These are phyloP conservation scores for Aspergillus panamensis DNA, from an alignment of 495 filamentous ascomycete genomes.

Conservation along the genomic window DNA sequence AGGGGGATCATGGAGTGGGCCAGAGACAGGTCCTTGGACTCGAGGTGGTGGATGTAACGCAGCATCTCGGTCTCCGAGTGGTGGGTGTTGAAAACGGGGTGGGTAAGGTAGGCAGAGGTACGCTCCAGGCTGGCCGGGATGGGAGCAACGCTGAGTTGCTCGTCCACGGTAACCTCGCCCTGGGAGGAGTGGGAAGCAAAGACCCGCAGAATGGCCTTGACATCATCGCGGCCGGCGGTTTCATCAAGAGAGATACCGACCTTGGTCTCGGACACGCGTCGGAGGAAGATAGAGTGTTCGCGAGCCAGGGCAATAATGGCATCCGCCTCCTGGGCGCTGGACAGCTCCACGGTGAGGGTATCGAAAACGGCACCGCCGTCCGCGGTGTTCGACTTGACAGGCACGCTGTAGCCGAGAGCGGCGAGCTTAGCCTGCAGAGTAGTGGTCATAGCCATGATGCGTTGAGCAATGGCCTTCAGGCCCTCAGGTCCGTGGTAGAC, in stretches of 20 bases:
- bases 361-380: slow-evolving; percentile 67
- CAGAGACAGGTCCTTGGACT: slow-evolving; percentile 93
- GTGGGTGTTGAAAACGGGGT: slow-evolving; percentile 95
- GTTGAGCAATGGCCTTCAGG: slow-evolving; percentile 79
- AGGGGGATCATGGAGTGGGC: slow-evolving; percentile 98
- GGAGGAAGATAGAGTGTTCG: slow-evolving; percentile 58
- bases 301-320: slow-evolving; percentile 50
- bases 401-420: slow-evolving; percentile 61
- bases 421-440: slow-evolving; percentile 65
- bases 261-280: slow-evolving; percentile 55
- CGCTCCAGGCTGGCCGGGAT: slow-evolving; percentile 64
- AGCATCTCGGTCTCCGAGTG: slow-evolving; percentile 96
- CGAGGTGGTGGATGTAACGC: slow-evolving; percentile 90
- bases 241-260: slow-evolving; percentile 72
- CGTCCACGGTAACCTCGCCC: slow-evolving; percentile 39
- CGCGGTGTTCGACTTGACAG: slow-evolving; percentile 48
- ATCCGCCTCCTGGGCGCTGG: slow-evolving; percentile 45
- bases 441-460: slow-evolving; percentile 65
- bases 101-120: slow-evolving; percentile 74
- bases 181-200: slow-evolving; percentile 47
- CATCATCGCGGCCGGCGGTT: slow-evolving; percentile 59
- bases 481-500: slow-evolving; percentile 91
- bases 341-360: slow-evolving; percentile 68
- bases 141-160: slow-evolving; percentile 43
- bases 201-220: slow-evolving; percentile 57